Conservation (phyloP, 1,284 basidiomycete genomes). For the Puccinia horiana region DNA sequence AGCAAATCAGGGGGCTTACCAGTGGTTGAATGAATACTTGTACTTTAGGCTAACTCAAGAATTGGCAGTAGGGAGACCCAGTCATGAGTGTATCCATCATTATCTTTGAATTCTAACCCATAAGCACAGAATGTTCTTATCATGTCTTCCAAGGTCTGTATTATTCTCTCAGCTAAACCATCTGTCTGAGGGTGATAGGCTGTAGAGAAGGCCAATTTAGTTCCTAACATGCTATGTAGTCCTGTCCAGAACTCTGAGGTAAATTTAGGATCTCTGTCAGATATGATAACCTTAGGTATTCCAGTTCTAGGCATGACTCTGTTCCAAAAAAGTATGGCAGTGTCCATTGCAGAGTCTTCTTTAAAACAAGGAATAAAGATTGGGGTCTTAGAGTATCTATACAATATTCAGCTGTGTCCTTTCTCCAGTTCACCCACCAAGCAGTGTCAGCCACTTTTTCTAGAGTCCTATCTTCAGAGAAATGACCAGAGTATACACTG, state of each 20-base stretch:
- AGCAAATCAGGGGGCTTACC: not conserved
- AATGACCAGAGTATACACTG: not conserved
- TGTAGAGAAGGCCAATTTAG: slow-evolving; percentile 3
- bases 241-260: too few species aligned
- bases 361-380: slow-evolving; percentile 20
- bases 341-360: slow-evolving; percentile 19
- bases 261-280: slow-evolving; percentile 35
- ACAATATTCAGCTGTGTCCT: not conserved
- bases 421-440: slow-evolving; percentile 21
- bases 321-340: slow-evolving; percentile 16
- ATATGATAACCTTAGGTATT: slow-evolving; percentile 17
- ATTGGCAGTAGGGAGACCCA: not conserved
- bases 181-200: slow-evolving; percentile 23
- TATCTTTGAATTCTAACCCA: not conserved
- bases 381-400: slow-evolving; percentile 7
- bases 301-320: slow-evolving; percentile 15
- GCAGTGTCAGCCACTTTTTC: not conserved
- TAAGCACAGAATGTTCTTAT: slow-evolving; percentile 15
- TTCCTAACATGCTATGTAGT: slow-evolving; percentile 4
- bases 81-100: not conserved
- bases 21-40: not conserved
- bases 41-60: not conserved
- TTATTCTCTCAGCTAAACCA: slow-evolving; percentile 11
- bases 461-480: not conserved
- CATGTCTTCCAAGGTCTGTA: slow-evolving; percentile 6